Evolutionary conservation across 208 protist species (phyloP), one percentile per base, ranked within the genome.

Genomic region (Borovskyia barvae): DNA sequence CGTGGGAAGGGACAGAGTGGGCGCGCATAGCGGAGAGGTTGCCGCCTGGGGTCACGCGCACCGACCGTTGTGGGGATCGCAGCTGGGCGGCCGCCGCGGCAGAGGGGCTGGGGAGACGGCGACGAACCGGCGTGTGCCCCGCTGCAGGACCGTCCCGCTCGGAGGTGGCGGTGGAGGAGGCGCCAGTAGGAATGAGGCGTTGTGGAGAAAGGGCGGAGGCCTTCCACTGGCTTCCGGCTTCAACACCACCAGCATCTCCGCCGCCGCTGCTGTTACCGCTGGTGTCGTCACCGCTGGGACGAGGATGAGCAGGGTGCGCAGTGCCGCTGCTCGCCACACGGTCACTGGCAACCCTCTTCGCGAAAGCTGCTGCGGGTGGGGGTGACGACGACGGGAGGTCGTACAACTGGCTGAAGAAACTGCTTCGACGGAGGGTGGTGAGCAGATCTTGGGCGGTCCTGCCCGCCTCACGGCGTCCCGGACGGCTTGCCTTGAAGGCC

Each of bases 361-460:
- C n/a, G 5, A 19, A 11, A 3, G 9, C 50, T 37, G 32, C 43
- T 19, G 14, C 37, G 19, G 22, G 35, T 30, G 30, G 30, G 30
- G 14, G 41, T 25, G 17, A 41, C 29, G 20, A 28, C 42, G 53
- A 49, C 9, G 28, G 15, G 30, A 9, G 28, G 35, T 20, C 17
- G 57, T 64, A 36, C 5, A 52, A 54, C 6, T 54, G 35, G 19
- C 51, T 39, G 17, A 48, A 56, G 61, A 68, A 68, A 28, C 42
- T 47, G 61, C 51, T 67, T 32, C 51, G 32, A 7, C 61, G 51
- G n/a, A 60, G 32, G 1, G 61, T 36, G 3, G 51, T 45, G 33
- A 47, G 17, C 24, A 40, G 56, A 39, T 39, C 33, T 14, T 15
- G 43, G 28, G 17, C 15, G 35, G 14, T 39, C 35, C 11, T 17